phyloP scores from a whole-genome alignment of 1,139 yeast genomes.

The Scheffersomyces insectosa region DNA sequence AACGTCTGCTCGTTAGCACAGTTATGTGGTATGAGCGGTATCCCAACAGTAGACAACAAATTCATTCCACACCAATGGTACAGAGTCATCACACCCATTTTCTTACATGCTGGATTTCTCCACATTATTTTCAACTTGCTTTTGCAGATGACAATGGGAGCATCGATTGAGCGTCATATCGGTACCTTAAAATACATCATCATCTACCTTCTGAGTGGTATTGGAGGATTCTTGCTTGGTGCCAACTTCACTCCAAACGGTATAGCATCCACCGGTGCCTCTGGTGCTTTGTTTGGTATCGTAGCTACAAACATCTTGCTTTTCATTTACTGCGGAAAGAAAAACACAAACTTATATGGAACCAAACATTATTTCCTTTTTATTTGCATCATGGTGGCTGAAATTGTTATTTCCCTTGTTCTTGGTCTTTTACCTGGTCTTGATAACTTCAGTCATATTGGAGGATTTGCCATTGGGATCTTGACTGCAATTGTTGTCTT shows the following conservation, averaged over 20 bases:
- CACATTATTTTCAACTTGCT: slow-evolving; percentile 68
- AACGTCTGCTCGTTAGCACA: slow-evolving; percentile 59
- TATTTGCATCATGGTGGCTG: slow-evolving; percentile 51
- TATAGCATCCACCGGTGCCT: slow-evolving; percentile 70
- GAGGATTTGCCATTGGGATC: slow-evolving; percentile 71
- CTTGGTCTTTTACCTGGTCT: slow-evolving; percentile 73
- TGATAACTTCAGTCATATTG: slow-evolving; percentile 76
- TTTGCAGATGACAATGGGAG: slow-evolving; percentile 63
- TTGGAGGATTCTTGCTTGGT: slow-evolving; percentile 69
- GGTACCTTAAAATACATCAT: slow-evolving; percentile 58
- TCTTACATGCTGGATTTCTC: slow-evolving; percentile 72
- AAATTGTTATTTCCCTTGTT: slow-evolving; percentile 60
- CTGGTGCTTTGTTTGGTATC: slow-evolving; percentile 74
- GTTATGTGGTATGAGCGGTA: slow-evolving; percentile 63
- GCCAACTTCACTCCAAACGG: slow-evolving; percentile 74
- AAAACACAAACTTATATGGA: slow-evolving; percentile 46
- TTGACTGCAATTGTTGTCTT: slow-evolving; percentile 53
- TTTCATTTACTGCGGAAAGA: slow-evolving; percentile 55
- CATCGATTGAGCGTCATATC: slow-evolving; percentile 58
- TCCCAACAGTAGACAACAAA: slow-evolving; percentile 28
- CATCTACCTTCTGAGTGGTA: slow-evolving; percentile 63
- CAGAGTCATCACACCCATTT: slow-evolving; percentile 69
- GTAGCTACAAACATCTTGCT: slow-evolving; percentile 63
- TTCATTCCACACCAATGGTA: slow-evolving; percentile 67
- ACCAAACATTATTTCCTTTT: slow-evolving; percentile 45